These are phyloP conservation scores for Omphalotus guepiniiformis DNA, from an alignment of 768 basidiomycete species.

Conservation along the genomic window DNA sequence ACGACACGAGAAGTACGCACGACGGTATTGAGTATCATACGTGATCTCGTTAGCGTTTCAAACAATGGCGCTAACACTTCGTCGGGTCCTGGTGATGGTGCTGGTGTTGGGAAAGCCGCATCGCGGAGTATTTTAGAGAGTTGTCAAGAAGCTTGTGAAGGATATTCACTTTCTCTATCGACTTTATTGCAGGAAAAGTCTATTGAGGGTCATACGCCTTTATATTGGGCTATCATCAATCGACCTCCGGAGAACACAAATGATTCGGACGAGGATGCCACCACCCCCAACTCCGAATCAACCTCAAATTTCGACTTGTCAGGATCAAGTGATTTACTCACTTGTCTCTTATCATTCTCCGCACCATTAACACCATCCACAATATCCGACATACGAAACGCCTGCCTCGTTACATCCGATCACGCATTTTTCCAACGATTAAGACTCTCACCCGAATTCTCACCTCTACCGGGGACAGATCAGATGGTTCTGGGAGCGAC, in stretches of 20 bases:
- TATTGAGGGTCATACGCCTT: slow-evolving; percentile 59
- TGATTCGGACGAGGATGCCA: slow-evolving; percentile 27
- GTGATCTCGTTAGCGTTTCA: slow-evolving; percentile 48
- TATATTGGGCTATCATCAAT: slow-evolving; percentile 75
- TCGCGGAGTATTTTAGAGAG: slow-evolving; percentile 48
- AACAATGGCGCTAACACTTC: slow-evolving; percentile 12
- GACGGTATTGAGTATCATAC: slow-evolving; percentile 51
- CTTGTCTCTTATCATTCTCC: slow-evolving; percentile 48
- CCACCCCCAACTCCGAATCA: no score
- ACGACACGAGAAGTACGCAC: slow-evolving; percentile 44
- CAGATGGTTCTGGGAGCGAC: slow-evolving; percentile 43
- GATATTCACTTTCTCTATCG: slow-evolving; percentile 46
- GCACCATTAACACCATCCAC: slow-evolving; percentile 39
- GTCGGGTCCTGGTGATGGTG: background rate
- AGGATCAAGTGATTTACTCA: slow-evolving; percentile 33
- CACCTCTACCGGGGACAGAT: slow-evolving; percentile 50
- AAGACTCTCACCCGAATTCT: slow-evolving; percentile 45
- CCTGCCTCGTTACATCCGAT: slow-evolving; percentile 61
- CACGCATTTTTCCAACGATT: slow-evolving; percentile 58
- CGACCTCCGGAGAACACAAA: slow-evolving; percentile 33
- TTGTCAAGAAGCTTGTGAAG: slow-evolving; percentile 57
- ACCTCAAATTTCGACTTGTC: slow-evolving; percentile 17
- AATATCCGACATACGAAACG: slow-evolving; percentile 58
- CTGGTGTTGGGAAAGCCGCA: slow-evolving; percentile 19
- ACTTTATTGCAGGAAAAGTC: slow-evolving; percentile 55